Percentiles rank a stretch among this genome's conserved stretches.
Evolutionary conservation across 768 basidiomycete genomes (phyloP).

Genomic region (Gymnopilus junonius): DNA sequence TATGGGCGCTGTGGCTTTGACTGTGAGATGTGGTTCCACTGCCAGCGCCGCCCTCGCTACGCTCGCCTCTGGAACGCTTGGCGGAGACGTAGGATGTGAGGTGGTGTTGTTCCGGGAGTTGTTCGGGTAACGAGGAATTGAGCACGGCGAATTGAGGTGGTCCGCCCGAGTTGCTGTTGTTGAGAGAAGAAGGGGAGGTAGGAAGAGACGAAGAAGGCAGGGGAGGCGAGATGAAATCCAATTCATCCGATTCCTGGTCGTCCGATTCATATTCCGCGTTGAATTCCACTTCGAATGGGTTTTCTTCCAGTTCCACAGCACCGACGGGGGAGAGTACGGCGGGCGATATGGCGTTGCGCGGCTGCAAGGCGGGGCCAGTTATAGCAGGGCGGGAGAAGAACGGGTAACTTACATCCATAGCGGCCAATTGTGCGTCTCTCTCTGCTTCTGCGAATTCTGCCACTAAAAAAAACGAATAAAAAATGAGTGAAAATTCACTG

Average conservation of each 20-base stretch:
- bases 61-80: constrained; percentile 40
- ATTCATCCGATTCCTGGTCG: constrained; percentile 51
- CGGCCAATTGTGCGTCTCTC: constrained; percentile 77
- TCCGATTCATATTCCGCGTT: constrained; percentile 65
- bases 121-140: constrained; percentile 79
- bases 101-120: constrained; percentile 64
- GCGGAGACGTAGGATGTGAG: constrained; percentile 70
- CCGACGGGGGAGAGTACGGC: constrained; percentile 65
- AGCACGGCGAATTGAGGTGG: constrained; percentile 65
- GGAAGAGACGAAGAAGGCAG: constrained; percentile 8
- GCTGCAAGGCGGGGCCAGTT: constrained; percentile 42
- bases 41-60: no score
- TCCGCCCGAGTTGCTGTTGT: background rate
- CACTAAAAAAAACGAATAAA: constrained; percentile 44
- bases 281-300: constrained; percentile 84
- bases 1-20: background rate
- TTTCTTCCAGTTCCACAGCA: constrained; percentile 62
- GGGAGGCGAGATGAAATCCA: constrained; percentile 32
- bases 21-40: no score
- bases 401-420: constrained; percentile 71
- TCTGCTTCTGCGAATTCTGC: constrained; percentile 86
- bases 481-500: background rate
- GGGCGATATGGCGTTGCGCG: constrained; percentile 72
- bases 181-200: background rate
- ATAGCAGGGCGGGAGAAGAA: background rate